Evolutionary conservation across 2,329 filamentous ascomycete species (phyloP).

Genomic region (Penicillium sp.): DNA sequence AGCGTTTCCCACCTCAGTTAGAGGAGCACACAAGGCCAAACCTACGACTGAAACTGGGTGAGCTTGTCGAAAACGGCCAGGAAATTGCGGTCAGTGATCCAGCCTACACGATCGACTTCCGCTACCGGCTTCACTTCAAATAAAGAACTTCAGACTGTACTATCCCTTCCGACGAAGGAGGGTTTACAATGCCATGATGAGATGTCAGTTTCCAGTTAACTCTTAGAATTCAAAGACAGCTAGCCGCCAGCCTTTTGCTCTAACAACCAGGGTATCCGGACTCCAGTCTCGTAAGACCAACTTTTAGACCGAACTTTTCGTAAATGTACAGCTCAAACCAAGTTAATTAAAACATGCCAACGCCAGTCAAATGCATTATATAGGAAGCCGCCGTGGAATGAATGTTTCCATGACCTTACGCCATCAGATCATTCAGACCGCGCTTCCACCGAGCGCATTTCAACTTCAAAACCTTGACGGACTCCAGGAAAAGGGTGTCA

Average conservation of each 20-base stretch:
- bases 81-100: constrained; percentile 91
- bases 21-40: constrained; percentile 84
- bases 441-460: constrained; percentile 64
- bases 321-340: constrained; percentile 36
- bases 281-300: constrained; percentile 34
- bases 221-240: constrained; percentile 23
- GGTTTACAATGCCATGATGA: not conserved
- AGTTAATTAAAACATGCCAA: constrained; percentile 32
- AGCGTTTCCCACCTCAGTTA: constrained; percentile 76
- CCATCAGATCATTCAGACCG: constrained; percentile 45
- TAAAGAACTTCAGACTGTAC: not conserved
- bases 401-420: constrained; percentile 18
- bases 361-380: constrained; percentile 42
- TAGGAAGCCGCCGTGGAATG: constrained; percentile 14
- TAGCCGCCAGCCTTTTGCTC: constrained; percentile 26
- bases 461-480: constrained; percentile 77
- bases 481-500: constrained; percentile 89
- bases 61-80: constrained; percentile 77
- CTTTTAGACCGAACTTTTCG: constrained; percentile 33
- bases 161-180: not conserved
- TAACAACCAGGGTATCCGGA: constrained; percentile 31
- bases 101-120: constrained; percentile 74
- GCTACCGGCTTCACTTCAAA: constrained; percentile 57
- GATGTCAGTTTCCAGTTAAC: not conserved
- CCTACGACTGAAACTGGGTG: constrained; percentile 71